Conservation (phyloP, 116 monocot species). For the Dioscorea cayenensis region DNA sequence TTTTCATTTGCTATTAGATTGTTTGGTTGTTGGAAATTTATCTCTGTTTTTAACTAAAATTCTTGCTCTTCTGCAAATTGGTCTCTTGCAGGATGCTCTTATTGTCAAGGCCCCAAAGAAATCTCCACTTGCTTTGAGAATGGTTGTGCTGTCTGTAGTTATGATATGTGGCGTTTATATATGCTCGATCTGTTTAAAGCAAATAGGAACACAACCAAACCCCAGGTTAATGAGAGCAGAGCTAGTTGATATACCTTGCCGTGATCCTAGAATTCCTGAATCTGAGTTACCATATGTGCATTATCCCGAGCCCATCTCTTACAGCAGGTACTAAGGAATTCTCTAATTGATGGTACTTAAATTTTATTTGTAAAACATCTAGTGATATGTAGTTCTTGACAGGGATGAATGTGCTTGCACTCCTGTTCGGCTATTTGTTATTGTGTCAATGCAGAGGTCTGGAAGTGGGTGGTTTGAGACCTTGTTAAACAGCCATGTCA, state of each 20-base stretch:
- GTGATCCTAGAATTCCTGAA: slow-evolving; percentile 8
- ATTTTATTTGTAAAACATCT: neutral
- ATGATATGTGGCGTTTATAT: slow-evolving; percentile 19
- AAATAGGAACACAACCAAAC: slow-evolving; percentile 15
- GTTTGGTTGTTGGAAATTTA: neutral
- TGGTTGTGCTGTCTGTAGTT: slow-evolving; percentile 30
- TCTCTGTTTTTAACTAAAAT: neutral
- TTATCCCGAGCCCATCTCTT: slow-evolving; percentile 44
- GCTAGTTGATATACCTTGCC: slow-evolving; percentile 20
- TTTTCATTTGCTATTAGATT: neutral
- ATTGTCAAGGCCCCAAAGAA: slow-evolving; percentile 30
- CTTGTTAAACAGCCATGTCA: slow-evolving; percentile 58
- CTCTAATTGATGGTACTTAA: neutral
- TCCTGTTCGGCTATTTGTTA: slow-evolving; percentile 38
- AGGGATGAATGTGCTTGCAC: slow-evolving; percentile 43
- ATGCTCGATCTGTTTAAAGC: slow-evolving; percentile 33
- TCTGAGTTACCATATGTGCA: slow-evolving; percentile 37
- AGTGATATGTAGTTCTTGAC: neutral
- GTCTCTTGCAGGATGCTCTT: slow-evolving; percentile 25
- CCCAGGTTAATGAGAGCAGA: slow-evolving; percentile 21
- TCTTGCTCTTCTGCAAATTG: neutral
- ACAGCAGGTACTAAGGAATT: slow-evolving; percentile 31
- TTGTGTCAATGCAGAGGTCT: slow-evolving; percentile 62
- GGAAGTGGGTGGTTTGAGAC: slow-evolving; percentile 77
- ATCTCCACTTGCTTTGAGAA: slow-evolving; percentile 30